Percentiles rank a stretch among this genome's conserved stretches.
Conservation (phyloP, 805 yeast genomes). For the Myxozyma monticola region DNA sequence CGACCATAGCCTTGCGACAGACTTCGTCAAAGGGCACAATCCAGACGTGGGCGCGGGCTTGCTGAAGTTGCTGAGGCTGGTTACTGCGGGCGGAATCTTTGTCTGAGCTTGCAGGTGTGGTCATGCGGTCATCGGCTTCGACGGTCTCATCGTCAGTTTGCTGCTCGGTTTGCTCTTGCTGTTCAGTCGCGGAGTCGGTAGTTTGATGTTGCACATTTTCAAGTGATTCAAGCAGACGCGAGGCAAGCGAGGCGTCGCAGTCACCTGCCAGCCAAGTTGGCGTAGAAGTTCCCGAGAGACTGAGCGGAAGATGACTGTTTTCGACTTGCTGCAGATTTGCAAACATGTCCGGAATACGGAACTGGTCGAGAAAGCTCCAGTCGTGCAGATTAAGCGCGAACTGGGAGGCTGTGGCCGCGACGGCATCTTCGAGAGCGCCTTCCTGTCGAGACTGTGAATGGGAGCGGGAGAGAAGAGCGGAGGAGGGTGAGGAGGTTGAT, state of each 20-base stretch:
- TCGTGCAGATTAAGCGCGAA: constrained; percentile 13
- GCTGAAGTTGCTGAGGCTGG: neutral
- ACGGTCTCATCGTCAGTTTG: too few relatives aligned
- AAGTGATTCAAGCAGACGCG: neutral
- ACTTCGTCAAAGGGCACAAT: constrained; percentile 11
- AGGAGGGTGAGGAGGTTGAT: neutral
- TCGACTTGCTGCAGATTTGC: neutral
- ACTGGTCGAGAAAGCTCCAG: constrained; percentile 13
- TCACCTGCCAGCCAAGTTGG: neutral
- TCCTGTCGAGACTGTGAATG: too few relatives aligned
- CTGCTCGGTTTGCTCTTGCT: too few relatives aligned
- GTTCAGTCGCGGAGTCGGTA: neutral
- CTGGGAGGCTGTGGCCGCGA: constrained; percentile 11
- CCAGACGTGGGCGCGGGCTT: neutral
- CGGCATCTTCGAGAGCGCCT: constrained; percentile 9
- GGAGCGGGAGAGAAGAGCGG: neutral
- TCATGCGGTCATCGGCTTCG: neutral
- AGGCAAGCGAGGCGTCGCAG: neutral
- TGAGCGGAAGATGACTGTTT: too few relatives aligned
- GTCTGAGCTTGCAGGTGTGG: neutral
- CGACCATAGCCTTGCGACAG: constrained; percentile 14
- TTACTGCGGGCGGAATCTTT: neutral
- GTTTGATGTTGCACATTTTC: neutral
- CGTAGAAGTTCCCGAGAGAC: neutral
- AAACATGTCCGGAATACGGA: constrained; percentile 9